A percentile compares a stretch with the other conserved stretches of the same genome.
phyloP scores from a whole-genome alignment of 202 grass and related monocot genomes.

The Hordeum pubiflorum region DNA sequence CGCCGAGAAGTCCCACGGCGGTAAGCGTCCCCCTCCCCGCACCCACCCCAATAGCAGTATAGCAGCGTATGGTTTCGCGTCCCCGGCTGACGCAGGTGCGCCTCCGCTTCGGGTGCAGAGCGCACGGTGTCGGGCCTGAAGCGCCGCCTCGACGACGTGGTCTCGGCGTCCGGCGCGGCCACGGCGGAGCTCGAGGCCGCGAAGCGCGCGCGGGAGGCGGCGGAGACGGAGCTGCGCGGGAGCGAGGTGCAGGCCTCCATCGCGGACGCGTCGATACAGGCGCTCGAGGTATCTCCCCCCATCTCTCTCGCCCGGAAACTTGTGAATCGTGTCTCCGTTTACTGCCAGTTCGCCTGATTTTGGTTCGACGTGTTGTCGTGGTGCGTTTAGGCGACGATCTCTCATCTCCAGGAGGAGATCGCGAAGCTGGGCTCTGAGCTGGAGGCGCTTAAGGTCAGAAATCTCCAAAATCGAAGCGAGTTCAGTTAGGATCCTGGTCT shows the following conservation, averaged over 20 bases:
- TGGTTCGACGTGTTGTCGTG: background rate
- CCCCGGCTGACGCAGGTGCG: background rate
- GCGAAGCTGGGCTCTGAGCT: conserved; percentile 39
- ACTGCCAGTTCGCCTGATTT: background rate
- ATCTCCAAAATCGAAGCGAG: background rate
- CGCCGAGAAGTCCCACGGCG: conserved; percentile 63
- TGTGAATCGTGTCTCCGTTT: background rate
- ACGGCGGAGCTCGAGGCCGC: conserved; percentile 43
- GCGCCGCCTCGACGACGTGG: conserved; percentile 41
- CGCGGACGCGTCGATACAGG: conserved; percentile 45
- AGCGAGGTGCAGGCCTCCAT: conserved; percentile 57
- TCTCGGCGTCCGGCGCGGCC: conserved; percentile 29
- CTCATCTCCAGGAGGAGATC: conserved; percentile 53
- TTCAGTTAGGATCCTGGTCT: background rate
- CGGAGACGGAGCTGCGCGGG: conserved; percentile 56
- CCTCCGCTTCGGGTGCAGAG: conserved; percentile 30
- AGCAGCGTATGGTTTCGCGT: background rate
- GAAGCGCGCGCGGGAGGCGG: conserved; percentile 53
- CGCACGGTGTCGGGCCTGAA: conserved; percentile 55
- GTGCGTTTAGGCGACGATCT: conserved; percentile 44
- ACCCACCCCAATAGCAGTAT: no score
- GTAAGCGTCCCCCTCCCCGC: conserved; percentile 11
- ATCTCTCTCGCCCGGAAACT: background rate
- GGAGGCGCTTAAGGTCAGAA: conserved; percentile 54
- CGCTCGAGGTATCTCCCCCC: conserved; percentile 37